These are phyloP conservation scores for Nicotiana otophora DNA, from an alignment of 257 asterid genomes.

Conservation along the genomic window DNA sequence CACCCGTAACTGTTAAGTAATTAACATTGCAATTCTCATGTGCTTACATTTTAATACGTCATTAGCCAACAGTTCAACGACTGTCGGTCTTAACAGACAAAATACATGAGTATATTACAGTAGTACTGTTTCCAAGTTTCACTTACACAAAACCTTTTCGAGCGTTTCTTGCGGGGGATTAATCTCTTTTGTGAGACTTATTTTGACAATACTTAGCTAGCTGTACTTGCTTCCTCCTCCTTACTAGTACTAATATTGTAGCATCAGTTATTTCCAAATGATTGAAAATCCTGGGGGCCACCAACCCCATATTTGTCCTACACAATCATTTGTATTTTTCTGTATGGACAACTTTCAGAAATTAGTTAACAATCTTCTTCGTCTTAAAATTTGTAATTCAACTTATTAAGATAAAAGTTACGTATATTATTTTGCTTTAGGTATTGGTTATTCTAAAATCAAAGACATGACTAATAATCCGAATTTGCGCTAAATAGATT, in stretches of 20 bases:
- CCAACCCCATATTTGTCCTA: not conserved
- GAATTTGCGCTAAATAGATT: too few species aligned
- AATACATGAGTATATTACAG: not conserved
- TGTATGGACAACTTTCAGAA: too few species aligned
- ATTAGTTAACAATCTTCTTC: too few species aligned
- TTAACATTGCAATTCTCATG: not conserved
- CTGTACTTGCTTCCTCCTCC: too few species aligned
- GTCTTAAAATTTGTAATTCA: too few species aligned
- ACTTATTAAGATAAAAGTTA: too few species aligned
- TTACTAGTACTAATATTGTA: not conserved
- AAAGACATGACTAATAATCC: too few species aligned
- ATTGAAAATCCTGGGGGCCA: not conserved
- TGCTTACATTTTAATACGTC: not conserved
- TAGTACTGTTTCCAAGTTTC: not conserved
- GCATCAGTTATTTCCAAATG: not conserved
- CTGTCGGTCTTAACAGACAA: not conserved
- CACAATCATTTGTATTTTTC: not conserved
- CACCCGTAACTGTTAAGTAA: not conserved
- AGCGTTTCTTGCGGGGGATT: not conserved
- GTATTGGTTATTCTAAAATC: too few species aligned
- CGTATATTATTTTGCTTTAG: too few species aligned
- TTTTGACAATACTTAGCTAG: not conserved
- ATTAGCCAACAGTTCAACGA: not conserved
- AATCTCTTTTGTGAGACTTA: not conserved
- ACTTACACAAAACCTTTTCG: not conserved